A percentile compares a stretch with the other conserved stretches of the same genome.
phyloP scores from a whole-genome alignment of 2,329 filamentous ascomycete genomes.

The Pseudopithomyces maydicus region DNA sequence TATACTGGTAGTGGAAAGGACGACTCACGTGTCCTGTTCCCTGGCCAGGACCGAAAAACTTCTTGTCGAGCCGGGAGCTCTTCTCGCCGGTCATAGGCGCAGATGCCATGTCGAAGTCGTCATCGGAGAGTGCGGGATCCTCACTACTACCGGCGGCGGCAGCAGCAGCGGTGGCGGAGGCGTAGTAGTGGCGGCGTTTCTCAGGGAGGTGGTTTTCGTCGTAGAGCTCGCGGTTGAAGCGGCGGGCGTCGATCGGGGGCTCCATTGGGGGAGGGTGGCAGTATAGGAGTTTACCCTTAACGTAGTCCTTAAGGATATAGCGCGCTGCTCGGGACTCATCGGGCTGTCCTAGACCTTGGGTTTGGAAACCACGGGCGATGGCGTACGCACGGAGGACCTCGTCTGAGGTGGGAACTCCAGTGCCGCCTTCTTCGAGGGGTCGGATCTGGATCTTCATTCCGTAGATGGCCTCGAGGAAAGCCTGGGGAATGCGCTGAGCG shows the following conservation, averaged over 20 bases:
- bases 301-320: conserved; percentile 93
- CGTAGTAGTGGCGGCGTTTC: conserved; percentile 73
- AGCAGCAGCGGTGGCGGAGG: conserved; percentile 49
- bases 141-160: conserved; percentile 46
- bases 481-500: conserved; percentile 80
- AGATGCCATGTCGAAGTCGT: conserved; percentile 56
- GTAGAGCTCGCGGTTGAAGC: conserved; percentile 91
- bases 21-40: conserved; percentile 68
- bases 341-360: conserved; percentile 84
- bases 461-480: conserved; percentile 90
- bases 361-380: conserved; percentile 85
- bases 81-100: conserved; percentile 66
- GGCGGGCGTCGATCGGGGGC: conserved; percentile 66
- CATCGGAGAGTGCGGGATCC: conserved; percentile 49
- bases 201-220: conserved; percentile 79
- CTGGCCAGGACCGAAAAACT: conserved; percentile 78
- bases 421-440: conserved; percentile 89
- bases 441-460: conserved; percentile 85
- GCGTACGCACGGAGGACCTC: conserved; percentile 89
- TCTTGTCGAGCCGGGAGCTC: conserved; percentile 77
- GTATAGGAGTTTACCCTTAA: conserved; percentile 92
- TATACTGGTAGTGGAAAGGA: conserved; percentile 91
- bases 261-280: conserved; percentile 82
- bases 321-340: conserved; percentile 92
- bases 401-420: conserved; percentile 79